Conservation (phyloP, 306 rosid genomes). For the Cucurbita argyrosperma region DNA sequence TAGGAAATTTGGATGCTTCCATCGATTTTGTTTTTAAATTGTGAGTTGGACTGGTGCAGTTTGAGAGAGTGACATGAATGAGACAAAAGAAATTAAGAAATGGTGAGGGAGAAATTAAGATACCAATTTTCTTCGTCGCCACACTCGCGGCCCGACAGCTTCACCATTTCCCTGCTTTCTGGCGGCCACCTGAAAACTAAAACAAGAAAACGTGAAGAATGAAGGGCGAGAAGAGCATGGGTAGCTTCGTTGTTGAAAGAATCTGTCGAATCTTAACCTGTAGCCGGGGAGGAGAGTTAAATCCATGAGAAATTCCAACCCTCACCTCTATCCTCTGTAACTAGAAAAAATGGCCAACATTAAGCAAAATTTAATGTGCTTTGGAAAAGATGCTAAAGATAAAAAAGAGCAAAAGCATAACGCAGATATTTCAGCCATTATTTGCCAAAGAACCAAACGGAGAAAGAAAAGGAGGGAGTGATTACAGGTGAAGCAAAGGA, state of each 20-base stretch:
- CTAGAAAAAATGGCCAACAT: neutral
- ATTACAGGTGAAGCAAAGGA: neutral
- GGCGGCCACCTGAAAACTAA: slow-evolving; percentile 32
- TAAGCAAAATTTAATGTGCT: neutral
- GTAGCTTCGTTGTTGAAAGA: neutral
- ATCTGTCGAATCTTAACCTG: slow-evolving; percentile 20
- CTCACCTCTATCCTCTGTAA: slow-evolving; percentile 40
- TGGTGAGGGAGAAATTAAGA: neutral
- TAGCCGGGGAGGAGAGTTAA: slow-evolving; percentile 20
- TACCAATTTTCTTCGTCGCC: slow-evolving; percentile 89
- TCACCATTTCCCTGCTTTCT: slow-evolving; percentile 31
- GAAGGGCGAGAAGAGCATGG: neutral
- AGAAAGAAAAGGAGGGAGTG: neutral
- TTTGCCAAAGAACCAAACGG: neutral
- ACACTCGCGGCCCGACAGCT: slow-evolving; percentile 40
- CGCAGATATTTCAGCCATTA: neutral
- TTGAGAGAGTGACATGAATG: neutral
- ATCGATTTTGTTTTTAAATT: no score
- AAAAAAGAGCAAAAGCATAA: neutral
- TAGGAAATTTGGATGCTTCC: no score
- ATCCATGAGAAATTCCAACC: slow-evolving; percentile 26
- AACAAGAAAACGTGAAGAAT: neutral
- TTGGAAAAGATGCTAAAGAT: neutral
- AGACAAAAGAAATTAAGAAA: neutral
- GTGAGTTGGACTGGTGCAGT: neutral